Percentiles rank a stretch among this genome's conserved stretches.
phyloP scores from a whole-genome alignment of 2,329 filamentous ascomycete genomes.

The Elsinoe fawcettii region DNA sequence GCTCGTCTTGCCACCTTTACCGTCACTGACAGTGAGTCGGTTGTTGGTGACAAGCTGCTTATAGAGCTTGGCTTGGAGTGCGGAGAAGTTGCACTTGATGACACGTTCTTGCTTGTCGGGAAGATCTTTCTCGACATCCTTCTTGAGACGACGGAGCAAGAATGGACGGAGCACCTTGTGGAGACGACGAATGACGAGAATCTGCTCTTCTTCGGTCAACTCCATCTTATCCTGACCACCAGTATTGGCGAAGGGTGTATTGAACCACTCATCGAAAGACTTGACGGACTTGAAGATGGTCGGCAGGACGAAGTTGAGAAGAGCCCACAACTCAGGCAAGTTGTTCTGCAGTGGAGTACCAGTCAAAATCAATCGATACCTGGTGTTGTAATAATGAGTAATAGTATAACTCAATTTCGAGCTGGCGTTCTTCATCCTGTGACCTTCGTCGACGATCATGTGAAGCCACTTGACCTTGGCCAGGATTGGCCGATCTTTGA shows the following conservation, averaged over 20 bases:
- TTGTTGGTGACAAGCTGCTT: constrained; percentile 97
- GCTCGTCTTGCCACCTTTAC: constrained; percentile 88
- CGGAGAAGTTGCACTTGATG: constrained; percentile 97
- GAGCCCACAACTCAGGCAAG: constrained; percentile 87
- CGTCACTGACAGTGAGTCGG: constrained; percentile 86
- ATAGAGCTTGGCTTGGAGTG: constrained; percentile 86
- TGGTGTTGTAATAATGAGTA: constrained; percentile 87
- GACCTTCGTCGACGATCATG: constrained; percentile 99
- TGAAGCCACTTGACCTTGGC: constrained; percentile 99
- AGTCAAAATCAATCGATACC: constrained; percentile 92
- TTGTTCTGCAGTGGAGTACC: constrained; percentile 98
- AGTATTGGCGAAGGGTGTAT: constrained; percentile 97
- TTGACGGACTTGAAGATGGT: constrained; percentile 99
- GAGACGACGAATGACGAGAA: constrained; percentile 93
- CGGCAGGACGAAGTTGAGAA: constrained; percentile 96
- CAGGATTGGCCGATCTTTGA: constrained; percentile 90
- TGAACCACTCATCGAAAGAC: constrained; percentile 99
- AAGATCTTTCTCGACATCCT: constrained; percentile 97
- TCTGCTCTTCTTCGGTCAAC: constrained; percentile 96
- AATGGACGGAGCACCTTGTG: constrained; percentile 97
- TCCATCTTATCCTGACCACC: constrained; percentile 99
- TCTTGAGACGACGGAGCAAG: constrained; percentile 95
- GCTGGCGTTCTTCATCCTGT: constrained; percentile 97
- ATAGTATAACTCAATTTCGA: constrained; percentile 95
- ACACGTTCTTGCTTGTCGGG: constrained; percentile 99